Evolutionary conservation across 306 rosid species (phyloP), one percentile per base, ranked within the genome.

Genomic region (Herpetospermum pedunculosum): DNA sequence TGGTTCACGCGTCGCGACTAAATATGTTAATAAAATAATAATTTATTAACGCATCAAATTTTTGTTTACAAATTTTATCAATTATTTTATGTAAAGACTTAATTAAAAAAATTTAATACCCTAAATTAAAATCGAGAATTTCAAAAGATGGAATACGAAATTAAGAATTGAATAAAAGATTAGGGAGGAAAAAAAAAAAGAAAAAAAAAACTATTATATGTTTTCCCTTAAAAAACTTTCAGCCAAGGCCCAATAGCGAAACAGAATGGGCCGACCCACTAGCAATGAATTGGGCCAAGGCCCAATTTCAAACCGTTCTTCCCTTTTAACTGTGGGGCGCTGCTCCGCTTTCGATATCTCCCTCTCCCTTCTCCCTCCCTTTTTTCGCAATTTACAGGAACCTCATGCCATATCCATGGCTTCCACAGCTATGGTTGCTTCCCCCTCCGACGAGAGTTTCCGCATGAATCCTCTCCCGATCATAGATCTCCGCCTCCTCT

Each of bases 401-500:
- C 26, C 74, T 69, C 40, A 69, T 43, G 74, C 54, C 57, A 44
- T 69, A 43, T 69, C 88, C 77, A 88, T 88, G 95, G 80, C 81
- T 70, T 77, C 76, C 69, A 84, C 86, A 47, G 19, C 87, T 50
- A 78, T 55, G 43, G 77, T 65, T 35, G 86, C 82, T 37, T 74
- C 88, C 53, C 50, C 76, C 65, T 19, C 59, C 64, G 63, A 77
- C 63, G 63, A 59, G 25, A 55, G 19, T 16, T 78, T 82, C 68
- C 76, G 23, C 73, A 55, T 75, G 62, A 82, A 65, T 1, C 35
- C 91, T n/a, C 79, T 86, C 6, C 87, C 92, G 0, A 75, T 82
- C 32, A 25, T 92, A 59, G 93, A 90, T 84, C 91, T 90, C 77
- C 86, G 87, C 32, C 82, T 83, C 67, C 84, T 90, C 79, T 78